phyloP scores from a whole-genome alignment of 305 asterid species.

The Solanum hybrid region DNA sequence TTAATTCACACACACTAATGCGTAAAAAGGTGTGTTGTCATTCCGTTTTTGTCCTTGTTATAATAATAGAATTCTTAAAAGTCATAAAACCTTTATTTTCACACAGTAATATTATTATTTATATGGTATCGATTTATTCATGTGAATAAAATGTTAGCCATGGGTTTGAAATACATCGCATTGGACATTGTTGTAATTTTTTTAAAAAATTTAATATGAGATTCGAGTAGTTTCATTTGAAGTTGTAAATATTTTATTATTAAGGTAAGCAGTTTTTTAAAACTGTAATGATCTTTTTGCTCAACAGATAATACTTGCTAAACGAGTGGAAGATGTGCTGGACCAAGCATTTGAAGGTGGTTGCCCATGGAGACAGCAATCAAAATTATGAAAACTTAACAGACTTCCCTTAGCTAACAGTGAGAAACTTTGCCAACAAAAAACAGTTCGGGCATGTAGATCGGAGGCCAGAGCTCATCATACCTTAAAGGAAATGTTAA shows the following conservation, averaged over 20 bases:
- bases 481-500: not conserved
- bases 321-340: conserved; percentile 91
- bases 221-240: not conserved
- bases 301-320: conserved; percentile 67
- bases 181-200: not conserved
- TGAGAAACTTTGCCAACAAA: not conserved
- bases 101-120: not conserved
- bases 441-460: not conserved
- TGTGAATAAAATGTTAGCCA: not conserved
- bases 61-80: not conserved
- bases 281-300: not conserved
- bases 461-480: not conserved
- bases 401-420: not conserved
- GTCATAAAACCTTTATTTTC: not conserved
- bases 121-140: not conserved
- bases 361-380: conserved; percentile 75
- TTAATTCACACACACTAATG: not conserved
- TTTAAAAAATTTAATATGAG: no score
- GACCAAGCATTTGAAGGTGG: conserved; percentile 98
- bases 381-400: conserved; percentile 47
- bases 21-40: not conserved
- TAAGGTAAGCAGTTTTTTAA: not conserved
- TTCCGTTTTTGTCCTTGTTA: not conserved
- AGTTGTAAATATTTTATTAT: not conserved
- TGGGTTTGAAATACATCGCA: not conserved